Evolutionary conservation across 225 moss, liverwort and hornwort genomes (phyloP).

Genomic region (Rhytidiadelphus loreus): DNA sequence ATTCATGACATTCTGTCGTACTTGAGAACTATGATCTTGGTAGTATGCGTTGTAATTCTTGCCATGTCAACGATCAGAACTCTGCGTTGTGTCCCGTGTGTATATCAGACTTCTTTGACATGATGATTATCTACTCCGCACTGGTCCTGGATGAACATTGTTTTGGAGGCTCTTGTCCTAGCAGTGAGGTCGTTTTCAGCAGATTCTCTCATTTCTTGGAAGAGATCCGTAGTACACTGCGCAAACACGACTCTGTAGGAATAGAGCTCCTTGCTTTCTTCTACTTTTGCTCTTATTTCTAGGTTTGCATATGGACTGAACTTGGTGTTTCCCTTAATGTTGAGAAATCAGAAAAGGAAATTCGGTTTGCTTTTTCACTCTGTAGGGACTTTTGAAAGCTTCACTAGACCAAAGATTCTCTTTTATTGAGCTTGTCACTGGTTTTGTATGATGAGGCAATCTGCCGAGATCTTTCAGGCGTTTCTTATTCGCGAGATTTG

Average conservation of each 20-base stretch:
- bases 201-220: not conserved
- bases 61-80: not conserved
- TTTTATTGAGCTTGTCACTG: not conserved
- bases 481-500: not conserved
- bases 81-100: not conserved
- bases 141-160: not conserved
- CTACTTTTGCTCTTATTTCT: not conserved
- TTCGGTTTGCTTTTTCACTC: not conserved
- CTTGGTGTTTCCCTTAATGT: not conserved
- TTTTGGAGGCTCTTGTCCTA: not conserved
- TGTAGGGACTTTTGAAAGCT: not conserved
- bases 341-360: not conserved
- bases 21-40: not conserved
- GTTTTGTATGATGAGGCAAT: constrained; percentile 1
- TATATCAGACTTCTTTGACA: not conserved
- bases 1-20: not conserved
- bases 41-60: not conserved
- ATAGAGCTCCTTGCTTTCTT: not conserved
- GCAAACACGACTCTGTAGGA: not conserved
- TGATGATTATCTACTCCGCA: not conserved
- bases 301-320: not conserved
- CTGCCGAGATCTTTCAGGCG: constrained; percentile 3
- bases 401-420: not conserved
- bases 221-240: not conserved
- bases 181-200: not conserved